Evolutionary conservation across 1,284 basidiomycete species (phyloP).

Genomic region (Vanrija sp.): DNA sequence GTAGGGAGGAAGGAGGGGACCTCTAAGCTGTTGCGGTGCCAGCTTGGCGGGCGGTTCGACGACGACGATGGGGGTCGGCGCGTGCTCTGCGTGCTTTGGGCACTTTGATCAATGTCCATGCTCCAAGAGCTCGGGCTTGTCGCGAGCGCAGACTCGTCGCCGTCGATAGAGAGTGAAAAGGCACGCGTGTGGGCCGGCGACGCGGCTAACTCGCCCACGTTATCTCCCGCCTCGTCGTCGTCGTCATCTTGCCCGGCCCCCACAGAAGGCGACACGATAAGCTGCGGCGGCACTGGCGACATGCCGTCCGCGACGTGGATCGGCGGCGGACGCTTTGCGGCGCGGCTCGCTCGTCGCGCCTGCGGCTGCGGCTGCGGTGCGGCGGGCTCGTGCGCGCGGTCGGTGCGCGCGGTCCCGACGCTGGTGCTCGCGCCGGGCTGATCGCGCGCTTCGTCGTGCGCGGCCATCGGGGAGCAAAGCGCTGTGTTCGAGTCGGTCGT

Average conservation of each 20-base stretch:
- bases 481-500: too few species aligned
- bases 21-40: conserved; percentile 11
- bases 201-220: conserved; percentile 2
- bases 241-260: neutral
- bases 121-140: neutral
- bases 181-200: neutral
- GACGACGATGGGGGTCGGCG: neutral
- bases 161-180: neutral
- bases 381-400: too few species aligned
- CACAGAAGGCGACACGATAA: neutral
- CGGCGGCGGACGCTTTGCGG: neutral
- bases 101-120: too few species aligned
- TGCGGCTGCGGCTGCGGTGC: neutral
- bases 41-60: conserved; percentile 3
- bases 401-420: too few species aligned
- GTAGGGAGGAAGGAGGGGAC: neutral
- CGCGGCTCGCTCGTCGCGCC: neutral
- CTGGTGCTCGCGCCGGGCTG: too few species aligned
- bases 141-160: neutral
- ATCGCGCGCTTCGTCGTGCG: too few species aligned
- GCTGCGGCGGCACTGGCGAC: neutral
- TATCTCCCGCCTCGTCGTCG: neutral
- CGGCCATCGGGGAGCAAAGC: too few species aligned
- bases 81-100: too few species aligned
- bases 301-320: neutral